Base-by-base conservation (phyloP, 129 eudicot species). In the Flaveria trinervia region DNA sequence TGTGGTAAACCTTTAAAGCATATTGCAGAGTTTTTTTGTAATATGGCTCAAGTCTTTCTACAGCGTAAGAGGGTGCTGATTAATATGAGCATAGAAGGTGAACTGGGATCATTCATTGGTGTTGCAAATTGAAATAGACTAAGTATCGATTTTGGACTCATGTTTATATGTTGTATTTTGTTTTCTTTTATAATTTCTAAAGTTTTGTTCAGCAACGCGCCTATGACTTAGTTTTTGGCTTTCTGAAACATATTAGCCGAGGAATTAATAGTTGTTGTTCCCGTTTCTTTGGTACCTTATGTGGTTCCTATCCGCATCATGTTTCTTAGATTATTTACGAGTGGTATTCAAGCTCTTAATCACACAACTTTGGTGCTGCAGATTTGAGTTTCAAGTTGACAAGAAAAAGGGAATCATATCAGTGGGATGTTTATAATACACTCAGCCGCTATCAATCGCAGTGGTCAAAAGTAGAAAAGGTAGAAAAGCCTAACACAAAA, bases 371-470 rank as follows among this genome's bases (percentile, higher is more conserved):
- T 44, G 73, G 36, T 77, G 51, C 17, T 65, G 79, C 85, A 93
- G 98, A 86, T 83, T 86, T 75, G 61, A 81, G 83, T 82, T 59
- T 69, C 23, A 79, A 81, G 50, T 22, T 85, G 75, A 64, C 82
- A 70, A 85, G 82, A 79, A 82, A 79, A 65, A 75, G 72, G 50
- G 88, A 85, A 54, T 78, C 82, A 17, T 87, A 77, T 72, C 79
- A 72, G 22, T 70, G 71, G 54, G 54, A 61, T 64, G 81, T 86
- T 15, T 80, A 78, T 73, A 79, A 71, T 43, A 51, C 83, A 44
- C 67, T 86, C 43, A 79, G 55, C 43, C 91, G 92, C 70, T 87
- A 82, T 85, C 89, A 82, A 52, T 89, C 89, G 30, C 83, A 87
- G 77, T 83, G 89, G 80, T 83, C 85, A 61, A 80, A 85, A 66